Conservation (phyloP, 805 yeast genomes). For the Kodamaea restingae region DNA sequence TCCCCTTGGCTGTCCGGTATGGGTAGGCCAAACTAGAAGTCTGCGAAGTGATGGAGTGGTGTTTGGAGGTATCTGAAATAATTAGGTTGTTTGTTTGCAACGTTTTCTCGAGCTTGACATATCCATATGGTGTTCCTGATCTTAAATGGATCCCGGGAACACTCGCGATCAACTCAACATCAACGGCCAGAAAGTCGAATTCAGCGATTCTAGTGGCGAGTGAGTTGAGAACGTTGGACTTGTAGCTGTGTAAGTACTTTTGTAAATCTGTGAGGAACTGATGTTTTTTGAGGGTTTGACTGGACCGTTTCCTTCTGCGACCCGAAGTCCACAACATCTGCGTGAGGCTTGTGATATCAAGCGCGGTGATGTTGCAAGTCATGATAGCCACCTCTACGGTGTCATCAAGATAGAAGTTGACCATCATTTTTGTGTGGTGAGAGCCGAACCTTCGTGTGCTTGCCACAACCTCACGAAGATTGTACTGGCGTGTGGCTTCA, state of each 20-base stretch:
- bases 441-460: conserved; percentile 32
- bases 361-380: conserved; percentile 53
- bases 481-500: conserved; percentile 15
- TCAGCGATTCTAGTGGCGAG: conserved; percentile 26
- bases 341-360: conserved; percentile 55
- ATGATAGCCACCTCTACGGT: conserved; percentile 51
- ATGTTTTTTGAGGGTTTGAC: not conserved
- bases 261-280: conserved; percentile 47
- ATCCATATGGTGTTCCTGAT: conserved; percentile 40
- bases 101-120: conserved; percentile 43
- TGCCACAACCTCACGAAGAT: conserved; percentile 31
- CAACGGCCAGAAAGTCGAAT: conserved; percentile 44
- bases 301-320: conserved; percentile 8
- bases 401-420: conserved; percentile 48
- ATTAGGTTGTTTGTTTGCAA: conserved; percentile 33
- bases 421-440: conserved; percentile 68
- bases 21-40: conserved; percentile 50
- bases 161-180: conserved; percentile 54
- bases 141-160: conserved; percentile 42
- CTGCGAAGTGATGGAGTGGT: conserved; percentile 39
- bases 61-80: conserved; percentile 10
- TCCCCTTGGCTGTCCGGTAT: conserved; percentile 18
- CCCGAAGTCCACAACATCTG: conserved; percentile 70
- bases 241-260: conserved; percentile 44
- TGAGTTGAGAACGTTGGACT: conserved; percentile 19